These are phyloP conservation scores for Naganishia liquefaciens DNA, from an alignment of 1,284 basidiomycete genomes.

Conservation along the genomic window DNA sequence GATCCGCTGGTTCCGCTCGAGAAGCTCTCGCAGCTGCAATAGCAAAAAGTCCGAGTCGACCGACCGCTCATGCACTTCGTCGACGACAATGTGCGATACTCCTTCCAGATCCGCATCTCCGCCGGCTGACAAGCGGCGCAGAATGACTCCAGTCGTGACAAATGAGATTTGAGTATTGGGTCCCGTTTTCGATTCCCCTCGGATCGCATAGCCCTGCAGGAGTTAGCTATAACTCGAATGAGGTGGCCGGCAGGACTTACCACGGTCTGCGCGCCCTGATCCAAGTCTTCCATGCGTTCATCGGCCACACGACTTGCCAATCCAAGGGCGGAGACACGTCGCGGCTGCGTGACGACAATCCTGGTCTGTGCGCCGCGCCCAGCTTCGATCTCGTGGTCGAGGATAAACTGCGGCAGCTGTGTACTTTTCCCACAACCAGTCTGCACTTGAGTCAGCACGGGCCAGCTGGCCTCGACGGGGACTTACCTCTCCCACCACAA, in stretches of 20 bases:
- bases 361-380: slow-evolving; percentile 68
- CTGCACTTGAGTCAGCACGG: slow-evolving; percentile 43
- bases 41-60: slow-evolving; percentile 87
- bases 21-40: slow-evolving; percentile 75
- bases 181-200: slow-evolving; percentile 77
- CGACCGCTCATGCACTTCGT: slow-evolving; percentile 90
- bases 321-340: slow-evolving; percentile 84
- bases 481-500: slow-evolving; percentile 84
- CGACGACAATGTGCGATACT: slow-evolving; percentile 84
- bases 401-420: slow-evolving; percentile 80
- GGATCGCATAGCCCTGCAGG: slow-evolving; percentile 72
- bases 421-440: slow-evolving; percentile 79
- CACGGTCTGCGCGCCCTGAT: slow-evolving; percentile 60
- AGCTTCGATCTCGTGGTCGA: slow-evolving; percentile 72
- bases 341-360: slow-evolving; percentile 87
- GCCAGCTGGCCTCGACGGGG: slow-evolving; percentile 30
- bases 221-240: neutral
- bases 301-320: slow-evolving; percentile 84
- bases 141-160: slow-evolving; percentile 88
- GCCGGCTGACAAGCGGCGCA: slow-evolving; percentile 70
- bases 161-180: slow-evolving; percentile 76
- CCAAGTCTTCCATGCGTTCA: slow-evolving; percentile 75
- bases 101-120: slow-evolving; percentile 69
- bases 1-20: slow-evolving; percentile 68
- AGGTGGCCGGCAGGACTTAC: slow-evolving; percentile 10